Evolutionary conservation across 352 stramenopile genomes (phyloP), one percentile per base, ranked within the genome.

Genomic region (Phytophthora pini): DNA sequence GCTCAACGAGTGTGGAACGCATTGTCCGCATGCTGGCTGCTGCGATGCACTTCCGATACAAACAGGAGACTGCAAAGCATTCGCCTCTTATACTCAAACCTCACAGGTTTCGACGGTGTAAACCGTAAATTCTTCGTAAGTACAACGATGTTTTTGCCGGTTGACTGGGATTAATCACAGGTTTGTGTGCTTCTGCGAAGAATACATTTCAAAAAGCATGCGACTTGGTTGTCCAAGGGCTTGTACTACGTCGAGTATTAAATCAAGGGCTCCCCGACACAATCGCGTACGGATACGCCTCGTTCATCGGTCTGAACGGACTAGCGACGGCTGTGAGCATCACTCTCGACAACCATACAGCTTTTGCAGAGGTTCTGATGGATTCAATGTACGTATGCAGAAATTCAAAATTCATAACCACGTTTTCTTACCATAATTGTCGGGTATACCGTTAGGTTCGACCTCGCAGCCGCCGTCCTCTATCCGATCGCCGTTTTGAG

Each of bases 301-400:
- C 17, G 0, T 63, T 78, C 8, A 41, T 80, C 2, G 26, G 26
- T n/a, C 15, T 68, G 4, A 80, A 80, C 44, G 52, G 45, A 1
- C n/a, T 70, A 22, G 68, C 62, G 0, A 65, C 46, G 13, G 55
- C 56, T 12, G 10, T 55, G 9, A 65, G 61, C 9, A 60, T 80
- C 20, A 5, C 74, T 3, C 12, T 34, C 9, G 7, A 36, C 5
- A 63, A 44, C 8, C 34, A 67, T 15, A 70, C 72, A 1, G 64
- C 64, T 0, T 75, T 80, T 45, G 32, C 38, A 8, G 68, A 80
- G 52, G 56, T 80, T n/a, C 52, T 80, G 7, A 61, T 77, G 6
- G 72, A 80, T 60, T 77, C 60, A 0, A 29, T 63, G 32, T 70
- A 70, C 38, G 61, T 61, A 40, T 9, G n/a, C 40, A 26, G 40